Evolutionary conservation across 2,329 filamentous ascomycete species (phyloP), one percentile per base, ranked within the genome.

Genomic region (Aspergillus sp.): DNA sequence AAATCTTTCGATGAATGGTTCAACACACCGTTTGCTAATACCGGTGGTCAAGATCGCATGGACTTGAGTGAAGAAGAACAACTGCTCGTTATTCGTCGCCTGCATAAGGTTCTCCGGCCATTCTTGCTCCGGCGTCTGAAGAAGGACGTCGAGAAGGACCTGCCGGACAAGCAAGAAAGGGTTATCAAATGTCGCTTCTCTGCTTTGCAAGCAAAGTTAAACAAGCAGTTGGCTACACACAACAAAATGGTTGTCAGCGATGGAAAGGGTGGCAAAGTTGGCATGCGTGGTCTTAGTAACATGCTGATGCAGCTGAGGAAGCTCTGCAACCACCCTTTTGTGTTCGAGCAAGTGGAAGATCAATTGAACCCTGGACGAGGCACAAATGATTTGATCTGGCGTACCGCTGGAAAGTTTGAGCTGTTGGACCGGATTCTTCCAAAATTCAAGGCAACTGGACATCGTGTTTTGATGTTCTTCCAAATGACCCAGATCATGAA

Each of bases 401-500:
- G 95, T 76, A 96, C 93, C 2, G 87, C 93, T 30, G 96, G 95
- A 71, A 99, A 99, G 77, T 99, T 99, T 68, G 95, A 99, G 79
- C 82, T 99, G 30, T 82, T 99, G 24, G 95, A 99, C 73, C 85
- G 95, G 51, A 83, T 99, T 61, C 76, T 99, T 62, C 95, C 95
- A 47, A 99, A 99, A 77, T 98, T 99, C 76, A 86, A 90, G 66
- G 87, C 84, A 3, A 93, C 91, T 1, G 91, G 91, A 15, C 95
- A 99, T 85, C 89, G 95, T 76, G 92, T 98, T 27, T 82, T 99
- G 74, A 98, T 99, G 90, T 99, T 99, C 84, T 99, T 99, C 83
- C 95, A 99, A 75, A 99, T 99, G 95, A 99, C 95, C 4, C 93
- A 96, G 61, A 99, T 99, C 73, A 99, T 99, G 95, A 96, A 99